Evolutionary conservation across 495 filamentous ascomycete species (phyloP).

Genomic region (Cercophora scortea): DNA sequence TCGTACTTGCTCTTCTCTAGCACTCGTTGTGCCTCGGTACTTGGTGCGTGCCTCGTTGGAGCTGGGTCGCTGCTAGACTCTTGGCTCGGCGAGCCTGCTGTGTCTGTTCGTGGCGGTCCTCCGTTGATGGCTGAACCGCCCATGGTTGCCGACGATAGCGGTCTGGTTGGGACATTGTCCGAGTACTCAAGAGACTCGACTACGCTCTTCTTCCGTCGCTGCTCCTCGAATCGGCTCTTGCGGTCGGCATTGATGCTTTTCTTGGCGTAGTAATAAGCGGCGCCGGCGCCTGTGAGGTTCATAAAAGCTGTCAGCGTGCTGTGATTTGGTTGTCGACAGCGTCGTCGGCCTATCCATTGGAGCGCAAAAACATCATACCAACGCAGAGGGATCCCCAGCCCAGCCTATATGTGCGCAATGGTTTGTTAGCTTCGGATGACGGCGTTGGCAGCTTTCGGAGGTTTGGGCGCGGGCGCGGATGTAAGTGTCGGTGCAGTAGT

Average conservation of each 20-base stretch:
- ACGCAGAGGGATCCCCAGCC: constrained; percentile 83
- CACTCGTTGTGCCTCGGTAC: constrained; percentile 61
- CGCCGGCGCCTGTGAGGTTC: constrained; percentile 49
- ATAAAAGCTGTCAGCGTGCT: constrained; percentile 12
- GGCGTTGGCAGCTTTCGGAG: neutral
- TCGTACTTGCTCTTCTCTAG: constrained; percentile 89
- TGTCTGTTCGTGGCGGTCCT: constrained; percentile 43
- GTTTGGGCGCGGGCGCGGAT: neutral
- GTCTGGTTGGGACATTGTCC: constrained; percentile 23
- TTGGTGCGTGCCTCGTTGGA: constrained; percentile 72
- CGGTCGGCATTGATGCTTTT: constrained; percentile 86
- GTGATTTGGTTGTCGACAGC: neutral
- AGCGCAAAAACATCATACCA: constrained; percentile 41
- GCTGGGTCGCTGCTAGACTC: constrained; percentile 79
- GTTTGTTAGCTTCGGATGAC: constrained; percentile 1
- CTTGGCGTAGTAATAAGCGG: constrained; percentile 94
- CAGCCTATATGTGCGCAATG: constrained; percentile 40
- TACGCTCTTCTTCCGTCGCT: constrained; percentile 55
- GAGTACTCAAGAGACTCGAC: constrained; percentile 52
- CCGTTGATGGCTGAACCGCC: constrained; percentile 26
- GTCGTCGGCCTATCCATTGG: neutral
- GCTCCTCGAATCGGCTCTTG: constrained; percentile 57
- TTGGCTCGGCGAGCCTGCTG: constrained; percentile 65
- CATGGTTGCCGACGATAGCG: constrained; percentile 30
- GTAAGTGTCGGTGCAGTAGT: neutral